Conservation (phyloP, 78 protist genomes). For the Neovahlkampfia damariscottae region DNA sequence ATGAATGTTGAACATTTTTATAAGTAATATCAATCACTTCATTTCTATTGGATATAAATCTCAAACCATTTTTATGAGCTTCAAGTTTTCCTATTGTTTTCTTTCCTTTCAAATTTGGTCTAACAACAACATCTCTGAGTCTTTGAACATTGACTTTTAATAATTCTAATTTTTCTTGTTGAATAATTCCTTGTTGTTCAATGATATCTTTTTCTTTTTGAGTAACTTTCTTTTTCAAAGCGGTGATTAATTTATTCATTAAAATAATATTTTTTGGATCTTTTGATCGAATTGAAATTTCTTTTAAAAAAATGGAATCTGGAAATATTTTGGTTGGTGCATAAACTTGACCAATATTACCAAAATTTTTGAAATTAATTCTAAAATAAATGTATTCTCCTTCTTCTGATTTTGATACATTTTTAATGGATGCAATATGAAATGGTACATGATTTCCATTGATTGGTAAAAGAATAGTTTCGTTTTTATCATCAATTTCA, state of each 20-base stretch:
- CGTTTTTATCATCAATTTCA: slow-evolving; percentile 42
- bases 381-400: slow-evolving; percentile 26
- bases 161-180: neutral
- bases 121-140: slow-evolving; percentile 39
- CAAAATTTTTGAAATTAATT: slow-evolving; percentile 47
- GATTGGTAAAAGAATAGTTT: slow-evolving; percentile 69
- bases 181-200: slow-evolving; percentile 54
- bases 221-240: slow-evolving; percentile 39
- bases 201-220: slow-evolving; percentile 20
- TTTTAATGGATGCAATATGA: slow-evolving; percentile 75
- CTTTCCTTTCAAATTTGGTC: too few species aligned
- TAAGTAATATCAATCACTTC: slow-evolving; percentile 57
- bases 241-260: slow-evolving; percentile 41
- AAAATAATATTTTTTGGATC: slow-evolving; percentile 19
- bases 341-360: neutral
- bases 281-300: slow-evolving; percentile 41
- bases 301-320: slow-evolving; percentile 52
- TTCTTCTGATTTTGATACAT: slow-evolving; percentile 43
- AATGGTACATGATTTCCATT: slow-evolving; percentile 73
- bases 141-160: slow-evolving; percentile 17
- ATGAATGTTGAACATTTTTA: slow-evolving; percentile 73
- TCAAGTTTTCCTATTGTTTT: slow-evolving; percentile 61
- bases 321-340: neutral
- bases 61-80: slow-evolving; percentile 80
- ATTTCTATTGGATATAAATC: slow-evolving; percentile 51